Conservation (phyloP, 129 eudicot species). For the Lonicera japonica region DNA sequence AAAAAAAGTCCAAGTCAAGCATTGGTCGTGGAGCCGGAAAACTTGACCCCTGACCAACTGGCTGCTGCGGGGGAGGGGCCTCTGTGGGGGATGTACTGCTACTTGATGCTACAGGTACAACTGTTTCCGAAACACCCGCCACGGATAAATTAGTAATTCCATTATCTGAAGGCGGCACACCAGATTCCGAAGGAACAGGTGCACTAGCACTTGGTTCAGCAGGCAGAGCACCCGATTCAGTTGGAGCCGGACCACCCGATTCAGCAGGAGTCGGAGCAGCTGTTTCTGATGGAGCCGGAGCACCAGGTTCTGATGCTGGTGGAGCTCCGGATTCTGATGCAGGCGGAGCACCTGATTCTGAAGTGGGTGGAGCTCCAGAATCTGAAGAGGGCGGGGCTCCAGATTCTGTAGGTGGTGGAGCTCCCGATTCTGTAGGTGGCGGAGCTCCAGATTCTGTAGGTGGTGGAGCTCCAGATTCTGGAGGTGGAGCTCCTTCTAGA, state of each 20-base stretch:
- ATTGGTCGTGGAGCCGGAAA: conserved; percentile 48
- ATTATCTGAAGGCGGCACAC: conserved; percentile 15
- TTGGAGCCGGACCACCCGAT: too few species aligned
- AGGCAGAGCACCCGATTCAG: too few species aligned
- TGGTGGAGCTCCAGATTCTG: conserved; percentile 9
- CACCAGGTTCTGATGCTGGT: too few species aligned
- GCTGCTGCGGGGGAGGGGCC: conserved; percentile 26
- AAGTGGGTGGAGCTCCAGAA: conserved; percentile 7
- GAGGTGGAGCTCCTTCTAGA: conserved; percentile 37
- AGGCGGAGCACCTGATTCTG: conserved; percentile 9
- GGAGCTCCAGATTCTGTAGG: neutral
- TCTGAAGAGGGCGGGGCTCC: conserved; percentile 16
- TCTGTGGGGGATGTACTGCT: conserved; percentile 21
- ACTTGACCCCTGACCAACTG: conserved; percentile 28
- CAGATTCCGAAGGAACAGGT: conserved; percentile 3
- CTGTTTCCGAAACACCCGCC: conserved; percentile 1
- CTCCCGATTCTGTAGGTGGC: conserved; percentile 1
- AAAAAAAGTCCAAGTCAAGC: conserved; percentile 53
- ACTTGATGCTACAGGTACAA: conserved; percentile 13
- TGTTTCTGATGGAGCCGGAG: too few species aligned
- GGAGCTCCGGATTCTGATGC: too few species aligned
- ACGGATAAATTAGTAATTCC: conserved; percentile 10
- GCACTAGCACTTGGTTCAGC: neutral
- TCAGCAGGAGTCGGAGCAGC: too few species aligned
- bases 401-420: conserved; percentile 12